Percentiles rank a stretch among this genome's conserved stretches.
Evolutionary conservation across 192 early-diverging fungal genomes (phyloP).

Genomic region (Coemansia umbellata): DNA sequence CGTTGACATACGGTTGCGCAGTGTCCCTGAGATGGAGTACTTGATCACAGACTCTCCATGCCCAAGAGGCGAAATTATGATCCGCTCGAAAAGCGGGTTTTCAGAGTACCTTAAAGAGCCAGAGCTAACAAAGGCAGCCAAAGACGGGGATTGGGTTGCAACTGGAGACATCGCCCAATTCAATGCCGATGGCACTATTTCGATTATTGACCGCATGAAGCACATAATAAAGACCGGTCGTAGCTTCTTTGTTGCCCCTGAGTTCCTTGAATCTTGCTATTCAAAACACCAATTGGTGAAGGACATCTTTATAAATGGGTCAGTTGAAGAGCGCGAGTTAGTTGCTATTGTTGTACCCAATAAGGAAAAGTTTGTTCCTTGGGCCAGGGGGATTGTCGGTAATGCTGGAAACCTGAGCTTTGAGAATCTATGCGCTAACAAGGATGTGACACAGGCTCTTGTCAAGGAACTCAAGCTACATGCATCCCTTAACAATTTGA

Average conservation of each 20-base stretch:
- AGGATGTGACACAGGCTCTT: background rate
- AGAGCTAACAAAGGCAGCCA: constrained; percentile 71
- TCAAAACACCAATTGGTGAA: constrained; percentile 69
- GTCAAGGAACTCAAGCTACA: background rate
- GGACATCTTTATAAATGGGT: constrained; percentile 91
- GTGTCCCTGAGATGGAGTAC: constrained; percentile 91
- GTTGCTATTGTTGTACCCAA: constrained; percentile 88
- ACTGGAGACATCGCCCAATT: constrained; percentile 87
- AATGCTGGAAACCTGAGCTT: constrained; percentile 2
- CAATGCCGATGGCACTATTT: constrained; percentile 66
- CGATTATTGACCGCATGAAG: constrained; percentile 83
- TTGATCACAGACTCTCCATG: constrained; percentile 68
- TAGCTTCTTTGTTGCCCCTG: constrained; percentile 92
- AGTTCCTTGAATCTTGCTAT: constrained; percentile 81
- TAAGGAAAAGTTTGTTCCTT: constrained; percentile 58
- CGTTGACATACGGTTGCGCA: constrained; percentile 78
- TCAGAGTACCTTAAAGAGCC: constrained; percentile 76
- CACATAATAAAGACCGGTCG: constrained; percentile 82
- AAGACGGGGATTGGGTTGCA: constrained; percentile 78
- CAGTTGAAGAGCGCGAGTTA: constrained; percentile 76
- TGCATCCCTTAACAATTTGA: background rate
- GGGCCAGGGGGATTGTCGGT: constrained; percentile 54
- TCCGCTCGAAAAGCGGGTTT: constrained; percentile 72
- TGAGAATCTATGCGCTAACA: background rate
- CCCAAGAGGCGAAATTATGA: constrained; percentile 87